Base-by-base conservation (phyloP, 345 rosid species). In the Litchi chinensis region DNA sequence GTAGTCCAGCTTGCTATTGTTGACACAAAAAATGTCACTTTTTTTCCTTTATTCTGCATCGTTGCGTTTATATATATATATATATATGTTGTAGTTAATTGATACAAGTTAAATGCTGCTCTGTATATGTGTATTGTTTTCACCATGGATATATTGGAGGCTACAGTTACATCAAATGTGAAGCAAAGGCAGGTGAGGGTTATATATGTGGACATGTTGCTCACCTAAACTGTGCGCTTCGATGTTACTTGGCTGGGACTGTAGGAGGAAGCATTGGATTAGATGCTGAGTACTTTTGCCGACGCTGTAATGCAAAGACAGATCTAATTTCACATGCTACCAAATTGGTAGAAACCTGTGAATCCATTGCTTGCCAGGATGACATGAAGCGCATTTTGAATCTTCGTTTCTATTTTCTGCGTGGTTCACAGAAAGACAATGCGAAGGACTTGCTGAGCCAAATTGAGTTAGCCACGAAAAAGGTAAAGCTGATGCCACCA, bases 231-330 rank as follows among this genome's bases (percentile, higher is more conserved):
- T 93, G 98, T 83, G 98, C 96, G 77, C 93, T 92, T 75, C 90
- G 90, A 24, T 85, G 91, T 71, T 93, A 89, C 83, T 82, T 91
- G 94, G 97, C 98, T 85, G 99, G 97, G 65, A 90, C 91, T 21
- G 79, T 92, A 64, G 95, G 96, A 78, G 99, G 97, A 79, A 87
- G 86, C 77, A 90, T 95, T 18, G 92, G 93, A 22, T 84, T 95
- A 84, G 95, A 92, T 87, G 94, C 93, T 40, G 98, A 93, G 85
- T 93, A 92, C 79, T 89, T 81, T 67, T 93, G 98, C 68, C 88
- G 97, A 46, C 89, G 93, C 70, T 93, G 97, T 85, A 98, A 95
- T 43, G 85, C 90, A 11, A 90, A 80, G 78, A 89, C 83, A 70
- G 91, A 84, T 82, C 84, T 93, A 66, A 81, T 93, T 79, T 86